Evolutionary conservation across 179 eudicot genomes (phyloP), one percentile per base, ranked within the genome.

Genomic region (Dionaea muscipula): DNA sequence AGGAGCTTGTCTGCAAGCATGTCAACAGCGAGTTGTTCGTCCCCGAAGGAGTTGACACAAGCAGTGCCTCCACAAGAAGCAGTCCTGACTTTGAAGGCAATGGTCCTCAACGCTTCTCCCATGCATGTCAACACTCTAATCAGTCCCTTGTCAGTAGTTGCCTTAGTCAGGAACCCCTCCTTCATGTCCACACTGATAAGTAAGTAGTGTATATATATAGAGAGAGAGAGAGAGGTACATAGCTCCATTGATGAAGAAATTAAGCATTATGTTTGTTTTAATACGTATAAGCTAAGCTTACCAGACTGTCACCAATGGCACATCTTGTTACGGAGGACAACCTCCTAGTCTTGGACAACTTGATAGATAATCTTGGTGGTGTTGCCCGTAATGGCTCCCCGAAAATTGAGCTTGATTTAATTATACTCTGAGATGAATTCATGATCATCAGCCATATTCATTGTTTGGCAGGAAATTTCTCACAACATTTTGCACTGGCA

Each of bases 11-110:
- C 64, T 11, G 99, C 99, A 33, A 93, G 96, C 77, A 93, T 40
- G 68, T 93, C 99, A 41, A 93, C 93, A 11, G 99, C 99, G 45
- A 93, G 99, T 57, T 93, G 99, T 65, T 93, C 96, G 63, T 88
- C 99, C 7, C 96, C 99, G 63, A 93, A 93, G 41, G 96, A 39
- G 72, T 93, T 93, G 7, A 93, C 94, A 66, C 99, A 93, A 20
- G 89, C 95, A 51, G 96, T 93, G 65, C 94, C 99, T 10, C 99
- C 87, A 72, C 99, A 93, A 36, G 99, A 82, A 68, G 99, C 99
- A 28, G 99, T 93, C 64, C 93, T 83, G 15, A 93, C 99, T 81
- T 93, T 93, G 71, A 76, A 93, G 41, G 81, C 77, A 65, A 93
- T 93, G 38, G 96, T 93, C 60, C 99, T 76, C 19, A 93, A 37